Base-by-base conservation (phyloP, 140 eudicot genomes). In the Cichorium intybus region DNA sequence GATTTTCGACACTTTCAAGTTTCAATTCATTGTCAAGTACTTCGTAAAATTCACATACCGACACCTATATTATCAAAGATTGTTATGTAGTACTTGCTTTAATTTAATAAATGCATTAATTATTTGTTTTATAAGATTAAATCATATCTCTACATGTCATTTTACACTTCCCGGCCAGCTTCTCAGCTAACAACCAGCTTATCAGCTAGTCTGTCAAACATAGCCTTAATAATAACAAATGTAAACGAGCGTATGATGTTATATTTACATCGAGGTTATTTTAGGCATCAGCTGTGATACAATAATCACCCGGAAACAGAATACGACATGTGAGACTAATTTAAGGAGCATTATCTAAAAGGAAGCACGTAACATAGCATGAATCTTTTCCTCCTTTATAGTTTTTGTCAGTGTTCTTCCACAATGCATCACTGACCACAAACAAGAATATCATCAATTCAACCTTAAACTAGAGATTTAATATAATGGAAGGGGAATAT, bases 351-450 rank as follows among this genome's bases (percentile, higher is more conserved):
- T 59, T 28, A 59, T 64, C 28, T 15, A 33, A 63, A 27, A 58
- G 20, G 33, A 41, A 7, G 52, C 56, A 54, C 53, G 39, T 52
- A 52, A 47, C 2, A 10, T 24, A 18, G 62, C 79, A 24, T 49
- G 69, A 56, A 24, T 50, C 43, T 34, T 58, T 50, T 23, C 43
- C 60, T 16, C 61, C 55, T 56, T 52, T 0, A 65, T 20, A n/a
- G 34, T 11, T 46, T 52, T 63, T 56, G 66, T 51, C 15, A 18
- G 35, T 56, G 17, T 12, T 58, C 60, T 29, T 70, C 75, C 75
- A 70, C 26, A 10, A n/a, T 21, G 68, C 67, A 73, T 73, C 73
- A 56, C 61, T 56, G 73, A 47, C 48, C 73, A 73, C 66, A 73
- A 73, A 64, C 29, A 47, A 55, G 23, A 56, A 22, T 43, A 62